Evolutionary conservation across 305 asterid genomes (phyloP).

Genomic region (Fraxinus paxiana): DNA sequence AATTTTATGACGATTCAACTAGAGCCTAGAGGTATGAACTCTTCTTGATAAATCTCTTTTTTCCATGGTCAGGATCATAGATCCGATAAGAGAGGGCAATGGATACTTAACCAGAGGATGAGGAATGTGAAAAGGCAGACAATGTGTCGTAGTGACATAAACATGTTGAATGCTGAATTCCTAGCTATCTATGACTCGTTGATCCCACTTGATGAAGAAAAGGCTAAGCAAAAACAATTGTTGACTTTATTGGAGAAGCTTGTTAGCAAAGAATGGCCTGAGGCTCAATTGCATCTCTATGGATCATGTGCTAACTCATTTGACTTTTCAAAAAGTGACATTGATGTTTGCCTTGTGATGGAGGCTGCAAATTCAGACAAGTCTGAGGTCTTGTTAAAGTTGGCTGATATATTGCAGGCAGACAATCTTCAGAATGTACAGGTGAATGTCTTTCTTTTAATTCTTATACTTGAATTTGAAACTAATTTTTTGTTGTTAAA

Average conservation of each 20-base stretch:
- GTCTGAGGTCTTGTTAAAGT: conserved; percentile 65
- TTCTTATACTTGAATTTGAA: background rate
- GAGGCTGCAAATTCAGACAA: conserved; percentile 53
- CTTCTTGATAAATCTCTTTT: background rate
- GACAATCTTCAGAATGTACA: conserved; percentile 84
- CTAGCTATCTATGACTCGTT: conserved; percentile 61
- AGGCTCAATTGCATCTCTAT: conserved; percentile 68
- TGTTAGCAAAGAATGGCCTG: conserved; percentile 78
- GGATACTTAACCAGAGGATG: conserved; percentile 69
- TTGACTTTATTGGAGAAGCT: conserved; percentile 53
- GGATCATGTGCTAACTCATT: conserved; percentile 97
- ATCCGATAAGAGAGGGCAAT: conserved; percentile 76
- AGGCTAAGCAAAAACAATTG: conserved; percentile 72
- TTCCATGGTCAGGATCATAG: conserved; percentile 62
- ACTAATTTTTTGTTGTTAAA: background rate
- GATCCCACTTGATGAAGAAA: conserved; percentile 89
- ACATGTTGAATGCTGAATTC: conserved; percentile 46
- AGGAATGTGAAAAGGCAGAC: conserved; percentile 51
- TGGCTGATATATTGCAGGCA: conserved; percentile 70
- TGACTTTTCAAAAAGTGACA: conserved; percentile 82
- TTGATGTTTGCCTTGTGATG: conserved; percentile 83
- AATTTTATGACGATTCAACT: conserved; percentile 2
- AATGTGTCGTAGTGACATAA: conserved; percentile 56
- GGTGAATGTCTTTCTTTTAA: conserved; percentile 32
- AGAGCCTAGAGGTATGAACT: background rate